These are phyloP conservation scores for Tulasnella sp. DNA, from an alignment of 768 basidiomycete genomes.

Conservation along the genomic window DNA sequence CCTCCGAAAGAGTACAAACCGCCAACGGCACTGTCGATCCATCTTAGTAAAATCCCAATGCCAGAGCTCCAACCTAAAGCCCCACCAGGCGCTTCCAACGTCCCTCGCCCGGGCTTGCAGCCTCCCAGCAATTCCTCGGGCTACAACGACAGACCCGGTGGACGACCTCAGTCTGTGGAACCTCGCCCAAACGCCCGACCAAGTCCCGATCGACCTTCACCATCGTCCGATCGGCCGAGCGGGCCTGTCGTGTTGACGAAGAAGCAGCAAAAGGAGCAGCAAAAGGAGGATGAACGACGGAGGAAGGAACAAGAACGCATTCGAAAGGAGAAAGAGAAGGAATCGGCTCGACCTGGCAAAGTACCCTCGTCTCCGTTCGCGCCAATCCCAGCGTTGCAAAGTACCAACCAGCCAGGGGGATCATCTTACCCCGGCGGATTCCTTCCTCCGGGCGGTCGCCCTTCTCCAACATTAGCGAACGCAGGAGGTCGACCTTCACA, in stretches of 20 bases:
- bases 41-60: conserved; percentile 80
- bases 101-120: neutral
- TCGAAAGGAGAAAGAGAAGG: conserved; percentile 23
- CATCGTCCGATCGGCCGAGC: neutral
- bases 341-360: conserved; percentile 1
- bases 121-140: neutral
- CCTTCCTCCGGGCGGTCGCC: neutral
- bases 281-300: conserved; percentile 8
- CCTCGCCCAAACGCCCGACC: neutral
- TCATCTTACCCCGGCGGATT: conserved; percentile 21
- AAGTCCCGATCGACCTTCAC: neutral
- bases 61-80: conserved; percentile 56
- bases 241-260: neutral
- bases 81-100: neutral
- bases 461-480: neutral
- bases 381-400: neutral
- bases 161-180: neutral
- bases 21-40: conserved; percentile 54
- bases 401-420: neutral
- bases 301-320: conserved; percentile 25
- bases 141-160: neutral
- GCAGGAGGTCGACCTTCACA: neutral
- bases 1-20: conserved; percentile 38
- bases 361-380: conserved; percentile 20
- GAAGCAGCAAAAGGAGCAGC: neutral